A percentile compares a stretch with the other conserved stretches of the same genome.
These are phyloP conservation scores for Cutaneotrichosporon arboriforme DNA, from an alignment of 1,284 basidiomycete species.

Conservation along the genomic window DNA sequence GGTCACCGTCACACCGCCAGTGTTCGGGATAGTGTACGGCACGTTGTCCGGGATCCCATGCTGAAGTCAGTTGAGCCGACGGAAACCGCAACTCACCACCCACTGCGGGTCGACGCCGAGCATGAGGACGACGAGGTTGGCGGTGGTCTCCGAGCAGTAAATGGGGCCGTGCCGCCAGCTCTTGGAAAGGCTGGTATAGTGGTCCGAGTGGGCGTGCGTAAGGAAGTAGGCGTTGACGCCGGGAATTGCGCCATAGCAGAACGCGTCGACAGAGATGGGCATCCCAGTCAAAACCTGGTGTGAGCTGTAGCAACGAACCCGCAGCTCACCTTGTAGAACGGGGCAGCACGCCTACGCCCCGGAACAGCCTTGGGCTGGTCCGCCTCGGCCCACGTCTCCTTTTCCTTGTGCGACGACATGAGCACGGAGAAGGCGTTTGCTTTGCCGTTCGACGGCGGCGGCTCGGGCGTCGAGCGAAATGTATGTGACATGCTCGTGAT, in stretches of 20 bases:
- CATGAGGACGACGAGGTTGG: constrained; percentile 84
- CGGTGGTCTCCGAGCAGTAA: constrained; percentile 88
- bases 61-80: constrained; percentile 19
- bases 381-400: constrained; percentile 76
- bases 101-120: constrained; percentile 79
- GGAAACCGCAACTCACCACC: constrained; percentile 61
- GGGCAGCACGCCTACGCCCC: constrained; percentile 58
- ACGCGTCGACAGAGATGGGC: constrained; percentile 95
- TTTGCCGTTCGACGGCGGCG: constrained; percentile 14
- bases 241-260: constrained; percentile 85
- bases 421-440: constrained; percentile 67
- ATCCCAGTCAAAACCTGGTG: constrained; percentile 73
- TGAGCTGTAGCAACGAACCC: background rate
- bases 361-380: constrained; percentile 37
- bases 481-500: constrained; percentile 27
- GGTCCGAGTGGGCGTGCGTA: constrained; percentile 92
- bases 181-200: constrained; percentile 82
- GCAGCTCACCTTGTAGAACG: constrained; percentile 76
- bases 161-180: constrained; percentile 87
- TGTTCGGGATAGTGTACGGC: constrained; percentile 68
- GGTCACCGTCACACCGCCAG: constrained; percentile 80
- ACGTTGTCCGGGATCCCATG: constrained; percentile 67
- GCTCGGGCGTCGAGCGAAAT: constrained; percentile 8
- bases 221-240: constrained; percentile 82
- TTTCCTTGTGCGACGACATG: constrained; percentile 75